Evolutionary conservation across 768 basidiomycete genomes (phyloP).

Genomic region (Suillus bovinus): DNA sequence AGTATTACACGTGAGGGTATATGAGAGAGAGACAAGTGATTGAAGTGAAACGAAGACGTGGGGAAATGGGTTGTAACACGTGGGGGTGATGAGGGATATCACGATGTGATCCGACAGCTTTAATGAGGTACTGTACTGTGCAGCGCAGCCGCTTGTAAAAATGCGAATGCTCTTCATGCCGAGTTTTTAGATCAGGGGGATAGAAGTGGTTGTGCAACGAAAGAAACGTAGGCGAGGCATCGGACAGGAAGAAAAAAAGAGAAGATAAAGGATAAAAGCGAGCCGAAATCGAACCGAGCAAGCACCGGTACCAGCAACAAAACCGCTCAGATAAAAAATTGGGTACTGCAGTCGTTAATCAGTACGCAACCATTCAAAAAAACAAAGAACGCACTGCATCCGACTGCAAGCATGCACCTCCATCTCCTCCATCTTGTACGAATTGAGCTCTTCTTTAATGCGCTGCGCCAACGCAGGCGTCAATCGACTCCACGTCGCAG

Average conservation of each 20-base stretch:
- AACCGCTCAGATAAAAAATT: conserved; percentile 76
- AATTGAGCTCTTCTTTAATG: conserved; percentile 98
- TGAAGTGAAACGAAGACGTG: conserved; percentile 15
- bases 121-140: conserved; percentile 23
- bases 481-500: conserved; percentile 94
- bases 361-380: conserved; percentile 3
- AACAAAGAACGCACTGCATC: conserved; percentile 66
- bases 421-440: conserved; percentile 99
- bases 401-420: conserved; percentile 94
- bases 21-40: conserved; percentile 26
- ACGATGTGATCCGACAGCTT: conserved; percentile 24
- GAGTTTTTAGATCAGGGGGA: conserved; percentile 14
- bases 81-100: conserved; percentile 28
- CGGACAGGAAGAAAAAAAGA: neutral
- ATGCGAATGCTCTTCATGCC: conserved; percentile 15
- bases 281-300: conserved; percentile 5
- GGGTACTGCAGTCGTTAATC: conserved; percentile 52
- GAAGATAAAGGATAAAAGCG: conserved; percentile 4
- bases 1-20: conserved; percentile 42
- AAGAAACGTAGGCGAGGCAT: neutral
- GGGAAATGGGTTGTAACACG: neutral
- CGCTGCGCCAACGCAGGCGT: conserved; percentile 94
- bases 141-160: conserved; percentile 22
- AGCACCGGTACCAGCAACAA: conserved; percentile 2
- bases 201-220: conserved; percentile 9